Conservation (phyloP, 768 basidiomycete species). For the Termitomyces titanicus region DNA sequence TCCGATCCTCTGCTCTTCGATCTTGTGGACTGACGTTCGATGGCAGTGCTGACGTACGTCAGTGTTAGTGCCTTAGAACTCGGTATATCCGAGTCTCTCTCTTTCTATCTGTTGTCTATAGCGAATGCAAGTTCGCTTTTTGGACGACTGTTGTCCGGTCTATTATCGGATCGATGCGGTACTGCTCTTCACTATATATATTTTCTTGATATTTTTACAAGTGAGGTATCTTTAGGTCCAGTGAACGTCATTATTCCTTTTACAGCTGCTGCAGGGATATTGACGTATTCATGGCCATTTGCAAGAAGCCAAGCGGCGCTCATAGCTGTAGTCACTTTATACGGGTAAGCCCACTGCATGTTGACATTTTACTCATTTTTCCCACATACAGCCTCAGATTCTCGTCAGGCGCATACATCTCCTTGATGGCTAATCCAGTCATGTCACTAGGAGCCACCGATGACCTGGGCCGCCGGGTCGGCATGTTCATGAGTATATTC, state of each 20-base stretch:
- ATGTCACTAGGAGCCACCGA: slow-evolving; percentile 55
- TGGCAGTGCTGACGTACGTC: slow-evolving; percentile 62
- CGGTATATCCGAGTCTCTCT: slow-evolving; percentile 45
- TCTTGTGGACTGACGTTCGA: slow-evolving; percentile 27
- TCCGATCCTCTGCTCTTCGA: slow-evolving; percentile 16
- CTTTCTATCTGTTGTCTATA: slow-evolving; percentile 65
- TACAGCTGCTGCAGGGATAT: slow-evolving; percentile 46
- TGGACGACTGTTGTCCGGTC: slow-evolving; percentile 54
- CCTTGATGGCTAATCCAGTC: slow-evolving; percentile 51
- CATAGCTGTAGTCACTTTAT: slow-evolving; percentile 52
- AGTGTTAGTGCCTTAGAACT: slow-evolving; percentile 48
- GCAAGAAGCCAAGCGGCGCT: slow-evolving; percentile 38
- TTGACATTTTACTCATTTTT: not conserved
- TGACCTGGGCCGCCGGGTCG: slow-evolving; percentile 62
- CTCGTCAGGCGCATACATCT: slow-evolving; percentile 57
- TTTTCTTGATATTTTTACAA: not conserved
- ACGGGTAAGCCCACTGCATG: slow-evolving; percentile 43
- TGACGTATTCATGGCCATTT: slow-evolving; percentile 74
- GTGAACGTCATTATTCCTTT: slow-evolving; percentile 69
- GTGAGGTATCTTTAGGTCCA: slow-evolving; percentile 38
- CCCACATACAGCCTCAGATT: slow-evolving; percentile 27
- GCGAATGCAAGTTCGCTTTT: slow-evolving; percentile 63
- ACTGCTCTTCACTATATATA: not conserved
- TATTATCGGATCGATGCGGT: slow-evolving; percentile 55
- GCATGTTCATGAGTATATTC: slow-evolving; percentile 58